These are phyloP conservation scores for Seiridium cupressi DNA, from an alignment of 2,329 filamentous ascomycete genomes.

Conservation along the genomic window DNA sequence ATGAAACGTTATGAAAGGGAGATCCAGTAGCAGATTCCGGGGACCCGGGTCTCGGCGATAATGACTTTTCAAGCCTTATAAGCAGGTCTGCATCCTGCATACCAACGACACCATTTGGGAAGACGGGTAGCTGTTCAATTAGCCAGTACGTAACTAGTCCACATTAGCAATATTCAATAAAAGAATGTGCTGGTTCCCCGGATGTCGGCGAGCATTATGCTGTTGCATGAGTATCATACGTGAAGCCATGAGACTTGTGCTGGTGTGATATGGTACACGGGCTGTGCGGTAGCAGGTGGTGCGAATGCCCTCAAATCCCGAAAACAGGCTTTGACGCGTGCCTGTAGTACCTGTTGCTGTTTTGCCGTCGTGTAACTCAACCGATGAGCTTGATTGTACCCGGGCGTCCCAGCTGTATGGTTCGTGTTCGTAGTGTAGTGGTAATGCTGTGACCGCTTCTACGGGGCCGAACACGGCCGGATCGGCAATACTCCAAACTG, in stretches of 20 bases:
- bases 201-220: neutral
- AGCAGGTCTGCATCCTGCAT: too few species aligned
- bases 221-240: neutral
- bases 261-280: neutral
- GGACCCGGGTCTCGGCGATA: too few species aligned
- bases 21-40: too few species aligned
- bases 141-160: too few species aligned
- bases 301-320: too few species aligned
- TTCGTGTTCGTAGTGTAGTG: neutral
- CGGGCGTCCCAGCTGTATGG: neutral
- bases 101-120: too few species aligned
- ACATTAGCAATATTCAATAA: too few species aligned
- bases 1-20: neutral
- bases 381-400: neutral
- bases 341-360: neutral
- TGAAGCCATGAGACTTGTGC: neutral
- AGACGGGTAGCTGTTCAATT: too few species aligned
- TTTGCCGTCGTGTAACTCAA: neutral
- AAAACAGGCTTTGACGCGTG: neutral
- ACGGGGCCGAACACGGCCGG: slow-evolving; percentile 7
- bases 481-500: slow-evolving; percentile 1
- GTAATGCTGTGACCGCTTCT: neutral
- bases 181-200: neutral
- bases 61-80: too few species aligned
- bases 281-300: too few species aligned